These are phyloP conservation scores for Phialocephala subalpina DNA, from an alignment of 2,329 filamentous ascomycete species.

Conservation along the genomic window DNA sequence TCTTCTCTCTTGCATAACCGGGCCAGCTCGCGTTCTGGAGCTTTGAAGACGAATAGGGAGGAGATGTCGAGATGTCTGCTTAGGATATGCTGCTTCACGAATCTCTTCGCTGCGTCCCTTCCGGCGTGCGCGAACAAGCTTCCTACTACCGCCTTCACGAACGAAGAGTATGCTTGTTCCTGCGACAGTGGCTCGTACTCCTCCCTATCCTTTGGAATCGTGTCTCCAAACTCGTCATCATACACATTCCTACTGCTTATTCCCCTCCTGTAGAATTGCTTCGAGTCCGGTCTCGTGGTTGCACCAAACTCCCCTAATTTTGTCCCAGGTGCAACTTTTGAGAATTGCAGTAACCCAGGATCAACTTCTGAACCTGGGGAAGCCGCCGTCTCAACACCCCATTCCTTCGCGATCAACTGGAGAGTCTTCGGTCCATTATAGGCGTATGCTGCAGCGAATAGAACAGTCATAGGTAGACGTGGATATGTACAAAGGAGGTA, in stretches of 20 bases:
- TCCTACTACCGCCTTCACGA: constrained; percentile 85
- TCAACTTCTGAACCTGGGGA: constrained; percentile 92
- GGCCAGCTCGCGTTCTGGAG: constrained; percentile 84
- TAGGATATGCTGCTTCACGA: constrained; percentile 85
- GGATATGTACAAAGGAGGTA: constrained; percentile 89
- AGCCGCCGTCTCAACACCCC: constrained; percentile 91
- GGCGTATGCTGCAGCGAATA: constrained; percentile 86
- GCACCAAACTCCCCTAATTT: constrained; percentile 57
- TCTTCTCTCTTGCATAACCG: constrained; percentile 87
- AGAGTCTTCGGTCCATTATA: constrained; percentile 82
- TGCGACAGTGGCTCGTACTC: constrained; percentile 39
- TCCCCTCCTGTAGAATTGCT: constrained; percentile 67
- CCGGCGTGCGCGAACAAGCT: constrained; percentile 88
- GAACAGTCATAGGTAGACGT: constrained; percentile 85
- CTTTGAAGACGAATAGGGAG: constrained; percentile 82
- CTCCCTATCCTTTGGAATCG: constrained; percentile 43
- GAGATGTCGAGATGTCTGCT: constrained; percentile 80
- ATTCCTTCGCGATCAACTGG: constrained; percentile 77
- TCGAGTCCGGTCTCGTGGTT: constrained; percentile 59
- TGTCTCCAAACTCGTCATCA: constrained; percentile 85
- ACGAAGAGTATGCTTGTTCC: constrained; percentile 70
- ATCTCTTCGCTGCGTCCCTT: constrained; percentile 77
- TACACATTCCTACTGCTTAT: constrained; percentile 81
- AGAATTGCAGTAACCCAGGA: constrained; percentile 87
- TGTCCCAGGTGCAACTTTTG: constrained; percentile 53